These are phyloP conservation scores for Gamsiella multidivaricata DNA, from an alignment of 192 early-diverging fungal species.

Conservation along the genomic window DNA sequence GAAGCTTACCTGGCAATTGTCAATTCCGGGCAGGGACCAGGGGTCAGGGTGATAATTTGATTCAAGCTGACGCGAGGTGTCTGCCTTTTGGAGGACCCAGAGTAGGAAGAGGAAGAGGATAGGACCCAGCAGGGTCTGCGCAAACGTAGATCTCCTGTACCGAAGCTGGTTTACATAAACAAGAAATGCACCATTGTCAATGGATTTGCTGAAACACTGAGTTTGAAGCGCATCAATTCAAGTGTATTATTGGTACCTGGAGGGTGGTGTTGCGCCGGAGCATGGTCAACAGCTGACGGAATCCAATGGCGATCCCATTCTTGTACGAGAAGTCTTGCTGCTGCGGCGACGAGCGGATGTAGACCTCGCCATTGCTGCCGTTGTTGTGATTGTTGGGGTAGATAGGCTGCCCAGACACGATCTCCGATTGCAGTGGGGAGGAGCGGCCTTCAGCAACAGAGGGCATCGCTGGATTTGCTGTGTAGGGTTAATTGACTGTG, in stretches of 20 bases:
- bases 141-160: conserved; percentile 64
- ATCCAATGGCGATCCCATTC: conserved; percentile 44
- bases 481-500: too few species aligned
- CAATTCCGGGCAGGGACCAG: conserved; percentile 56
- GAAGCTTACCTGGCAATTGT: conserved; percentile 51
- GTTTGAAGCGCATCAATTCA: too few species aligned
- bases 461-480: too few species aligned
- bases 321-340: conserved; percentile 26
- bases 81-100: conserved; percentile 66
- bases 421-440: not conserved
- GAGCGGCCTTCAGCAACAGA: not conserved
- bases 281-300: conserved; percentile 73
- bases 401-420: not conserved
- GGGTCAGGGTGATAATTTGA: conserved; percentile 57
- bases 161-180: conserved; percentile 50
- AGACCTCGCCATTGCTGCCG: not conserved
- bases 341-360: conserved; percentile 1
- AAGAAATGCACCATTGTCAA: not conserved
- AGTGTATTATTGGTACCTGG: conserved; percentile 60
- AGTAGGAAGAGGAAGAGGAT: conserved; percentile 75
- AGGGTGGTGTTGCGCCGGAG: conserved; percentile 72
- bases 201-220: not conserved
- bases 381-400: not conserved
- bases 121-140: conserved; percentile 69
- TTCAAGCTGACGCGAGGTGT: conserved; percentile 31